Conservation (phyloP, 1,139 yeast species). For the Kluyveromyces sp. region DNA sequence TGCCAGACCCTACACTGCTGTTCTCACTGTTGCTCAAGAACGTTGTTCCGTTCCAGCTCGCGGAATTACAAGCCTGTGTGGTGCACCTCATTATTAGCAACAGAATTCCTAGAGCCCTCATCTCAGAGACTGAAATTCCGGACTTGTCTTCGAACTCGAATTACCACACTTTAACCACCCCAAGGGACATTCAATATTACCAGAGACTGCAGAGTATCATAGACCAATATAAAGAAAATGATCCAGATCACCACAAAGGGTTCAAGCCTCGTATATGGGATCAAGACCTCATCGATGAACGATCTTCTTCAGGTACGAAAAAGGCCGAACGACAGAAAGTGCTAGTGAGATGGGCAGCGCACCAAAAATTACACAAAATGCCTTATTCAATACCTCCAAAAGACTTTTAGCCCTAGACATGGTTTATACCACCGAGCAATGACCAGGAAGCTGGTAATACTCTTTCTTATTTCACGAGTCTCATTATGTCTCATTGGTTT, state of each 20-base stretch:
- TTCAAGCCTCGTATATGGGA: slow-evolving; percentile 5
- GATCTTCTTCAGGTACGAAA: neutral
- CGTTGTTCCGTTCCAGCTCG: slow-evolving; percentile 51
- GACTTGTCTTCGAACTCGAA: slow-evolving; percentile 16
- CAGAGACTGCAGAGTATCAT: slow-evolving; percentile 24
- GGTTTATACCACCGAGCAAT: neutral
- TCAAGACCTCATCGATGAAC: neutral
- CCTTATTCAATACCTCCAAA: slow-evolving; percentile 1
- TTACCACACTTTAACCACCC: slow-evolving; percentile 28
- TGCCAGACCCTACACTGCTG: slow-evolving; percentile 50
- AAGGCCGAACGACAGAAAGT: slow-evolving; percentile 2
- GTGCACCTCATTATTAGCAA: slow-evolving; percentile 50
- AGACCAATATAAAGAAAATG: neutral
- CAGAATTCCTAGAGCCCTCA: slow-evolving; percentile 38
- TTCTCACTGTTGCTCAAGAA: slow-evolving; percentile 46
- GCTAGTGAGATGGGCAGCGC: slow-evolving; percentile 2
- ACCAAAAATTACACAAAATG: neutral
- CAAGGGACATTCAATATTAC: slow-evolving; percentile 29
- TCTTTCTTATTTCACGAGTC: too few species aligned
- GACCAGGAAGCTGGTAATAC: too few species aligned
- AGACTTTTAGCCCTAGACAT: neutral
- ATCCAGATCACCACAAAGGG: neutral
- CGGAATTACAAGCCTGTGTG: slow-evolving; percentile 54
- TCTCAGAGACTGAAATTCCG: slow-evolving; percentile 12
- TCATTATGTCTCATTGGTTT: neutral